These are phyloP conservation scores for Saccharomyces hybrid DNA, from an alignment of 1,139 yeast species.

Conservation along the genomic window DNA sequence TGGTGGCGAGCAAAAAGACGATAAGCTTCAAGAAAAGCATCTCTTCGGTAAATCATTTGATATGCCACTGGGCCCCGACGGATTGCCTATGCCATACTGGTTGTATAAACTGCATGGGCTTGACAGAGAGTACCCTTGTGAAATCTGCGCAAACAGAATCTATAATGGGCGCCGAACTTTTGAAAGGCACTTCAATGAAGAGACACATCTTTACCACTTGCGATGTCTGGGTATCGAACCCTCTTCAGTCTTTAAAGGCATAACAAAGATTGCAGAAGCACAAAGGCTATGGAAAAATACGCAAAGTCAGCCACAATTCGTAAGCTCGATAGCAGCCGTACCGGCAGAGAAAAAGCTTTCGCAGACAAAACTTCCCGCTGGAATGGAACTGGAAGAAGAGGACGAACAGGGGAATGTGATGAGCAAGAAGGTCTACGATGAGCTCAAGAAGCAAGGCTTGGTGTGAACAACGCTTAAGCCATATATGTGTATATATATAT, in stretches of 20 bases:
- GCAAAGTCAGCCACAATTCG: constrained; percentile 9
- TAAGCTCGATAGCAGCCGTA: background rate
- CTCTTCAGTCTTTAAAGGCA: constrained; percentile 50
- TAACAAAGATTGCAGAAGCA: constrained; percentile 65
- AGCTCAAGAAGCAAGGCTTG: constrained; percentile 78
- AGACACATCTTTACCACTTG: constrained; percentile 68
- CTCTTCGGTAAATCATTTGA: constrained; percentile 41
- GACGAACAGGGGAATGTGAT: constrained; percentile 91
- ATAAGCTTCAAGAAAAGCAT: constrained; percentile 24
- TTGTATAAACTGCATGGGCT: constrained; percentile 83
- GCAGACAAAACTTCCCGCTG: constrained; percentile 14
- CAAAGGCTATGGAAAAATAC: constrained; percentile 46
- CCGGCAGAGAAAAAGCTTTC: background rate
- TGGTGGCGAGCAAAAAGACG: constrained; percentile 11
- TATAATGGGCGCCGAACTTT: constrained; percentile 72
- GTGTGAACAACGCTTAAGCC: constrained; percentile 28
- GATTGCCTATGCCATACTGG: constrained; percentile 92
- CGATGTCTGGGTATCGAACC: constrained; percentile 65
- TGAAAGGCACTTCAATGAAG: constrained; percentile 64
- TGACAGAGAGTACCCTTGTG: constrained; percentile 67
- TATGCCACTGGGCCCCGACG: constrained; percentile 80
- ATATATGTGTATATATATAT: too few relatives aligned
- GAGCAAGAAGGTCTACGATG: constrained; percentile 74
- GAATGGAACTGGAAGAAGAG: constrained; percentile 70
- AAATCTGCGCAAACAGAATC: constrained; percentile 71